Evolutionary conservation across 1,284 basidiomycete species (phyloP), one percentile per base, ranked within the genome.

Genomic region (Paramarasmius palmivorus): DNA sequence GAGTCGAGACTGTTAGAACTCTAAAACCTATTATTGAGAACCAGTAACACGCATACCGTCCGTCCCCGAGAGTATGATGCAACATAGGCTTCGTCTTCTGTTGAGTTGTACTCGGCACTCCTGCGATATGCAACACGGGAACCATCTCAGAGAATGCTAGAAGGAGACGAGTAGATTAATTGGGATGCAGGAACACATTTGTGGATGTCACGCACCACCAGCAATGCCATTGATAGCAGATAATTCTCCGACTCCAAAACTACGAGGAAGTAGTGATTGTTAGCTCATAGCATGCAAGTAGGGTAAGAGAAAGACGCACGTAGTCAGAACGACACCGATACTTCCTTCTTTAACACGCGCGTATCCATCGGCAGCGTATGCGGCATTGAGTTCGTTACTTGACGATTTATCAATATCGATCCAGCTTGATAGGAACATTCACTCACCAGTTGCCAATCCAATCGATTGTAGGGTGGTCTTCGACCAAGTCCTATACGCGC

Each of bases 341-440:
- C 83, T 82, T 52, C 82, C 73, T 41, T 81, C 82, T 62, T 92
- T 92, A 48, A 94, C 85, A 50, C 95, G 84, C 26, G 95, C 91
- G 65, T 97, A 97, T 19, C 95, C 95, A 66, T 98, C 95, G 0
- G 92, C 92, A n/a, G 93, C 93, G 68, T 97, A 97, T 0, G 92
- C 77, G 0, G 91, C 89, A 60, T 93, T 92, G 48, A 95, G 77
- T 68, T 95, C 92, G 61, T 95, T 94, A 63, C 91, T 90, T 56
- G 0, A 45, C 17, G 3, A 9, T 23, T 8, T 41, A 58, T 12
- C 45, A 32, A 1, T 56, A 29, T 29, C 10, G 25, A 35, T 48
- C 12, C 20, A 20, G 35, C n/a, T 7, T 5, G 29, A 12, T 49
- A 4, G 50, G 7, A 26, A 10, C 14, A 25, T 34, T 34, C 34